These are phyloP conservation scores for Cladorrhinum sp. DNA, from an alignment of 2,329 filamentous ascomycete species.

Conservation along the genomic window DNA sequence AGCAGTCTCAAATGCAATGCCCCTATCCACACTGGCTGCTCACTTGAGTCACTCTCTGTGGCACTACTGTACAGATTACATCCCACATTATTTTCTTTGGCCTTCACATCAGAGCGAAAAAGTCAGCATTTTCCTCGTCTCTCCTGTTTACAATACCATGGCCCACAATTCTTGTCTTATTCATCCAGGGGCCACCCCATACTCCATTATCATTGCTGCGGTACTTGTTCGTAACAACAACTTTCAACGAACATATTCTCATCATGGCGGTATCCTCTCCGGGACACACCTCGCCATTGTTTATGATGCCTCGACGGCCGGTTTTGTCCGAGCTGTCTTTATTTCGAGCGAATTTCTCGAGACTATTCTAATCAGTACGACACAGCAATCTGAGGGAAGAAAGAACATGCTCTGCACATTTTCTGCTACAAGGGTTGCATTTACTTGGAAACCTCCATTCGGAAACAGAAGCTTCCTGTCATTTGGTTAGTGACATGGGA, in stretches of 20 bases:
- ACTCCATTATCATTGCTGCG: background rate
- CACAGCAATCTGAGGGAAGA: background rate
- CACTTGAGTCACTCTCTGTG: background rate
- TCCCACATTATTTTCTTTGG: background rate
- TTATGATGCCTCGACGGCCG: background rate
- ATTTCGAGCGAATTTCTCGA: background rate
- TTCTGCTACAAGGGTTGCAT: background rate
- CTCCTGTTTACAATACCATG: background rate
- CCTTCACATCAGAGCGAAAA: background rate
- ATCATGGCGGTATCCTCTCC: background rate
- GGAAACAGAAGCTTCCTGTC: background rate
- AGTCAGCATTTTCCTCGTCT: background rate
- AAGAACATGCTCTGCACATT: background rate
- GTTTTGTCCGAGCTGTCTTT: background rate
- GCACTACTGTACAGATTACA: background rate
- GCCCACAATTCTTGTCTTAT: background rate
- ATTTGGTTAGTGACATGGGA: background rate
- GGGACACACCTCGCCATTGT: background rate
- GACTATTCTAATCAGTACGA: background rate
- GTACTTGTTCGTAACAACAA: background rate
- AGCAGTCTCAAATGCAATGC: background rate
- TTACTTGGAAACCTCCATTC: background rate
- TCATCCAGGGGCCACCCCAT: background rate
- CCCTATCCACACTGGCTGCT: background rate
- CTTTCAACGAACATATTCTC: background rate